Evolutionary conservation across 2,329 filamentous ascomycete species (phyloP), one percentile per base, ranked within the genome.

Genomic region (Cordyceps sp.): DNA sequence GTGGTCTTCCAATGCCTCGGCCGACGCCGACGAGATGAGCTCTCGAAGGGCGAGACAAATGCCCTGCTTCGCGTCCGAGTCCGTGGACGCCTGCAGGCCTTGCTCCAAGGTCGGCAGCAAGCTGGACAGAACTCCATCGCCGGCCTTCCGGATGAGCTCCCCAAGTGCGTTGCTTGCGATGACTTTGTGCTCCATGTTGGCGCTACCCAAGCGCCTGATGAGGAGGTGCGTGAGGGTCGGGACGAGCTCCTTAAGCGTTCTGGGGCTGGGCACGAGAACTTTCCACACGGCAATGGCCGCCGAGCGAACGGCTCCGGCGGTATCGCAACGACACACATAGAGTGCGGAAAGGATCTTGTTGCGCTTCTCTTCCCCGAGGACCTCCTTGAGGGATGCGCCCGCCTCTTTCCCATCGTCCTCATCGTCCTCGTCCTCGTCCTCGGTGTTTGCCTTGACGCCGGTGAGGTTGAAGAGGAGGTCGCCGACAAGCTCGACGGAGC

Each of bases 141-240:
- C 90, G 47, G 90, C 88, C 57, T 93, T 94, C 47, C 90, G 78
- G 48, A 98, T 96, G 42, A 98, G 73, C 53, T 98, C 90, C 48
- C 90, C 90, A 34, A 98, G 68, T 30, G 90, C 85, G 53, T 96
- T 96, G 53, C 88, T 88, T 42, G 92, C 90, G 63, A 98, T 98
- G 44, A 93, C 80, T 63, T 94, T 96, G 56, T 98, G 90, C 54
- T 98, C 90, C 78, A 93, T 86, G 49, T 94, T 96, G 29, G 86
- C 80, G 53, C 86, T 96, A 39, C 85, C 90, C 43, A 98, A 70
- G 30, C 90, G 81, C 37, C 83, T 76, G 51, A 98, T 96, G 45
- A 98, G 79, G 40, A 98, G 74, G 52, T 94, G 86, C 6, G 85
- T 93, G 37, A 98, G 76, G 2, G 85, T 94, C 28, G 90, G 88